phyloP scores from a whole-genome alignment of 805 yeast species.

The Candida lessepsii region DNA sequence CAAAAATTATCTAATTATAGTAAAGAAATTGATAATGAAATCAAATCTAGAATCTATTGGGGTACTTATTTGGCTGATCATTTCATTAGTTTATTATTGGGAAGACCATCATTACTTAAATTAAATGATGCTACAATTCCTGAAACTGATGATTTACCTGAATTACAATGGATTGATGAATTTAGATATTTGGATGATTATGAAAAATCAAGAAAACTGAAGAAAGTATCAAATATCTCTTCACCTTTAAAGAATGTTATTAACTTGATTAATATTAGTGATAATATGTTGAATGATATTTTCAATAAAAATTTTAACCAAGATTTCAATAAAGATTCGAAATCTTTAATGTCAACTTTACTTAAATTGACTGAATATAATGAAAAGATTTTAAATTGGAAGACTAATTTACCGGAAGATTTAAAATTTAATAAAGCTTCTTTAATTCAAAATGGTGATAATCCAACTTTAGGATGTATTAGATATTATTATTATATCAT shows the following conservation, averaged over 20 bases:
- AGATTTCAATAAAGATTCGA: constrained; percentile 33
- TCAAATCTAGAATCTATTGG: constrained; percentile 63
- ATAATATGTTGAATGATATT: constrained; percentile 44
- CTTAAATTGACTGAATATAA: constrained; percentile 46
- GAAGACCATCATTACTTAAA: constrained; percentile 56
- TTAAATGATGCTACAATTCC: constrained; percentile 59
- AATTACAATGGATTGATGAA: constrained; percentile 61
- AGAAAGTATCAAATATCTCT: constrained; percentile 35
- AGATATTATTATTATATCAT: constrained; percentile 59
- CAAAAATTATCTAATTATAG: constrained; percentile 34
- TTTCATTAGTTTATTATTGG: constrained; percentile 56
- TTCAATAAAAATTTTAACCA: constrained; percentile 39
- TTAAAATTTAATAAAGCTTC: constrained; percentile 47
- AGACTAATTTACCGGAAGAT: constrained; percentile 46
- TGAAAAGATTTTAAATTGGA: constrained; percentile 52
- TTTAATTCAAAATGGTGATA: constrained; percentile 44
- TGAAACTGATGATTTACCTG: constrained; percentile 58
- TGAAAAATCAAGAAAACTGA: constrained; percentile 17
- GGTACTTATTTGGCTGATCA: constrained; percentile 66
- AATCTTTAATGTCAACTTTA: constrained; percentile 40
- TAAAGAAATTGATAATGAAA: constrained; percentile 49
- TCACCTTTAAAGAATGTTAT: constrained; percentile 44
- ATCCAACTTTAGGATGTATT: constrained; percentile 53
- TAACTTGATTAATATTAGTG: constrained; percentile 43
- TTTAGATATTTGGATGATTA: constrained; percentile 40